Evolutionary conservation across 106 monocot genomes (phyloP), one percentile per base, ranked within the genome.

Genomic region (Ottelia alismoides): DNA sequence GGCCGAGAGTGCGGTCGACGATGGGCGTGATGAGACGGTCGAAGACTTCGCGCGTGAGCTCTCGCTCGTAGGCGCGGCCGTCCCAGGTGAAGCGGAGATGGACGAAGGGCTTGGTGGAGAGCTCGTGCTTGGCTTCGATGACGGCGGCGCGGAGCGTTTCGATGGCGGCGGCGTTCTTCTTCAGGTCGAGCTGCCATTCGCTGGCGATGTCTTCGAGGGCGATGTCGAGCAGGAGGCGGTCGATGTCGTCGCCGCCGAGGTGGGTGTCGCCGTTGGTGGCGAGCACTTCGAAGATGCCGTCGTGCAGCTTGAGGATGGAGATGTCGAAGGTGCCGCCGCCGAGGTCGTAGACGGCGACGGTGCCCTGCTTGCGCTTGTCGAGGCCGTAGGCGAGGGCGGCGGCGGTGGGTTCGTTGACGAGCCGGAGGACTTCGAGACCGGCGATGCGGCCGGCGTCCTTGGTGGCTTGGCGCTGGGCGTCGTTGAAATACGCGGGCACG

Each of bases 81-180:
- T 61, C 61, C 49, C 11, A 61, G 10, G 49, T 19, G 49, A 49
- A 61, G 30, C 49, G 49, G 1, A 61, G 47, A 47, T 61, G 49
- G 20, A 61, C 19, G 2, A 49, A 49, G 17, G 61, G 47, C 61
- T 61, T 47, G 2, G 61, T 49, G 16, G 61, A 61, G 1, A 82
- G 82, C 70, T 88, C 88, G 68, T 82, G 83, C 60, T 88, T 88
- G 31, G 73, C 88, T 82, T 83, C 17, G 88, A 71, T 22, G 83
- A 49, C 20, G 82, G 76, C 35, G 82, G 68, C 49, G 82, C 88
- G 18, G 83, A 82, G 52, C 83, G 88, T 54, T 88, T 88, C 31
- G 82, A 58, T 58, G 44, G 20, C 56, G 23, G n/a, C n/a, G n/a
- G n/a, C n/a, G n/a, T n/a, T n/a, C n/a, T n/a, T n/a, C n/a, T n/a